phyloP scores from a whole-genome alignment of 208 protist species.

The Tetramitus jugosus region DNA sequence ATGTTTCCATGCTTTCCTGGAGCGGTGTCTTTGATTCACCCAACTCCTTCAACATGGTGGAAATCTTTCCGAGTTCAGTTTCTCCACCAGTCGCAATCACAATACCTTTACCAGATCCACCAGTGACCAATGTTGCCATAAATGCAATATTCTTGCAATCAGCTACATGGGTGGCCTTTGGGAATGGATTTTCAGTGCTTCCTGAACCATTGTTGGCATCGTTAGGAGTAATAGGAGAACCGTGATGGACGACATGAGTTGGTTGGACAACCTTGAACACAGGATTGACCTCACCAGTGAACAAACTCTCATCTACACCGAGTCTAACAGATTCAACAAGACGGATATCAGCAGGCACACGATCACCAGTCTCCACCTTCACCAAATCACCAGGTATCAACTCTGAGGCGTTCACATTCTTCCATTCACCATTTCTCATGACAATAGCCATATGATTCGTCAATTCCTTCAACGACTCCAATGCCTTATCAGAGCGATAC shows the following conservation, averaged over 20 bases:
- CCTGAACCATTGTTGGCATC: not conserved
- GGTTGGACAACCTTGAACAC: constrained; percentile 32
- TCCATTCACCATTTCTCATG: constrained; percentile 21
- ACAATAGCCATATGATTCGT: not conserved
- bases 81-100: constrained; percentile 76
- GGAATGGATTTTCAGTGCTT: not conserved
- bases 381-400: constrained; percentile 13
- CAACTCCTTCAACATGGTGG: constrained; percentile 61
- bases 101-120: constrained; percentile 75
- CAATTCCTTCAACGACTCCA: not conserved
- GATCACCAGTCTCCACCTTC: not conserved
- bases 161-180: not conserved
- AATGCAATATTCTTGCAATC: constrained; percentile 69
- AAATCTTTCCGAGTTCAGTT: constrained; percentile 89
- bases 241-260: constrained; percentile 7
- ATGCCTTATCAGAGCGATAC: not conserved
- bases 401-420: constrained; percentile 24
- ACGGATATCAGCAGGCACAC: constrained; percentile 12
- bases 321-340: not conserved
- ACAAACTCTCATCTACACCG: not conserved
- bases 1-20: constrained; percentile 87
- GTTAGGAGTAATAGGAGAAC: not conserved
- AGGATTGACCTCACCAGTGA: constrained; percentile 52
- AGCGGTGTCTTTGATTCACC: constrained; percentile 81
- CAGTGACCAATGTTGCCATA: constrained; percentile 76